Base-by-base conservation (phyloP, 2,329 filamentous ascomycete species). In the Neopestalotiopsis rosae region DNA sequence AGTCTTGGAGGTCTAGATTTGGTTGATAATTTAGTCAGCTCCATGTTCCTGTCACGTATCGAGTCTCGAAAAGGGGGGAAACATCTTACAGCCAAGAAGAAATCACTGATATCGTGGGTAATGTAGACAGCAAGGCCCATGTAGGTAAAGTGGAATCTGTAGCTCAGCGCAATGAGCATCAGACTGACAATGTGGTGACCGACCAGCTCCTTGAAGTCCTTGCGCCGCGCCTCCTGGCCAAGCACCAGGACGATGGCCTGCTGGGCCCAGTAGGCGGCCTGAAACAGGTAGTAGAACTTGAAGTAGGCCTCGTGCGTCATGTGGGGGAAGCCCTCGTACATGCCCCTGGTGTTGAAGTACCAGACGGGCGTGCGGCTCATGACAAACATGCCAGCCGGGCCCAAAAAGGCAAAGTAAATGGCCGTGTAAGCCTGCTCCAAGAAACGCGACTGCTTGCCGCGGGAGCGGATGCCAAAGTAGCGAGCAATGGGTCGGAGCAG, bases 351-450 rank as follows among this genome's bases (percentile, higher is more conserved):
- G 83, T 97, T 95, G 87, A 97, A 98, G 81, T 97, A 98, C 95
- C 94, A 98, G 57, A 98, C 90, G 7, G 94, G 91, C n/a, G 94
- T 95, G 71, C 89, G 87, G 77, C 88, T 92, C 95, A 98, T 98
- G 79, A 98, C 93, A 79, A 92, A 98, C 76, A 98, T 81, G 67
- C 95, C 95, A 67, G 91, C 91, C 1, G 94, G 94, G 1, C 94
- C 94, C 68, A 97, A 90, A 69, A 96, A 79, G 59, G 82, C 89
- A 80, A 97, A 97, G 86, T 98, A 98, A 67, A 97, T 84, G 32
- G 94, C 95, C 1, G 95, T 97, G 82, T 98, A 98, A 77, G 92
- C 90, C 82, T 98, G 95, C 81, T 98, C 95, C 93, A 97, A 96
- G 86, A 97, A 98, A 42, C 95, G 91, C 17, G 91, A 88, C 77